phyloP scores from a whole-genome alignment of 176 grass and related monocot genomes.

The Thinopyrum elongatum region DNA sequence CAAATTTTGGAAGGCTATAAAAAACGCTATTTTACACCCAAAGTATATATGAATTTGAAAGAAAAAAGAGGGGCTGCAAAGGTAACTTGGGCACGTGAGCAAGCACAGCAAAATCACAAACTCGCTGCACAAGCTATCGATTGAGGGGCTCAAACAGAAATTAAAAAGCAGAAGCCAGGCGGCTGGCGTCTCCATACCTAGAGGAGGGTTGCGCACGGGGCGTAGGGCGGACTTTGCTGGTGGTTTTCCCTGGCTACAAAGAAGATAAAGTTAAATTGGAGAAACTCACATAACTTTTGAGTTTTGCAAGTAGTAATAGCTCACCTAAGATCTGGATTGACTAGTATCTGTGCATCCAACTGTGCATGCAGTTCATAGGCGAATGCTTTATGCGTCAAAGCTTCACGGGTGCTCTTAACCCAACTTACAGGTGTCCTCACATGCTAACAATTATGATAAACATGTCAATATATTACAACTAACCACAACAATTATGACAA shows the following conservation, averaged over 20 bases:
- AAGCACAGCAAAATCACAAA: neutral
- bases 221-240: conserved; percentile 47
- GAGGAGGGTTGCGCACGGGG: neutral
- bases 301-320: neutral
- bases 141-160: neutral
- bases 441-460: conserved; percentile 29
- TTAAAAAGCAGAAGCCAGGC: neutral
- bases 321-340: conserved; percentile 58
- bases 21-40: neutral
- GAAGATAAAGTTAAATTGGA: conserved; percentile 15
- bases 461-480: neutral
- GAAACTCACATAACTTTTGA: neutral
- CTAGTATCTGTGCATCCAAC: conserved; percentile 58
- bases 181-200: neutral
- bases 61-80: neutral
- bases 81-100: neutral
- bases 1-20: neutral
- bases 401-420: conserved; percentile 13
- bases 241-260: conserved; percentile 48
- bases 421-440: conserved; percentile 14
- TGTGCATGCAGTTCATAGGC: conserved; percentile 51
- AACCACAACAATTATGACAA: neutral
- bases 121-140: neutral
- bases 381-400: conserved; percentile 44
- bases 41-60: neutral